Percentiles rank a stretch among this genome's conserved stretches.
Evolutionary conservation across 139 green algal genomes (phyloP).

Genomic region (Ettlia oleoabundans): DNA sequence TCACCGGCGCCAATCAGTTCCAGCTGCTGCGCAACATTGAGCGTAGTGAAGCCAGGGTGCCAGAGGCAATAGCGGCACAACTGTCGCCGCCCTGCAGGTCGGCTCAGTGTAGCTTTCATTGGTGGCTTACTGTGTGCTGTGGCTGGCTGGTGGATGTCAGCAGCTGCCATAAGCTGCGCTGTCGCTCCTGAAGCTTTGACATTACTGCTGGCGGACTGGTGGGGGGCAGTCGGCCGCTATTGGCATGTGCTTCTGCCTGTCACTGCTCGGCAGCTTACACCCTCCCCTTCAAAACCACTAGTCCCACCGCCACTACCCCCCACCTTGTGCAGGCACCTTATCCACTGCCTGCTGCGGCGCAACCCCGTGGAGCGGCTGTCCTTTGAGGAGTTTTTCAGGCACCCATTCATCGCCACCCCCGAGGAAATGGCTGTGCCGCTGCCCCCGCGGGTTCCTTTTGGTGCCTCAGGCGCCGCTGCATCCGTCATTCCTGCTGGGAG

Average conservation of each 20-base stretch:
- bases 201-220: too few relatives aligned
- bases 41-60: slow-evolving; percentile 71
- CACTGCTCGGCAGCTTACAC: too few relatives aligned
- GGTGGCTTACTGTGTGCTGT: too few relatives aligned
- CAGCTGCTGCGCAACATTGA: slow-evolving; percentile 95
- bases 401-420: slow-evolving; percentile 69
- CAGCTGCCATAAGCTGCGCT: too few relatives aligned
- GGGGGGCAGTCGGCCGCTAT: too few relatives aligned
- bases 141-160: too few relatives aligned
- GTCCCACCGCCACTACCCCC: too few relatives aligned
- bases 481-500: neutral
- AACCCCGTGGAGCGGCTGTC: slow-evolving; percentile 90
- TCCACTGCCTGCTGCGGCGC: slow-evolving; percentile 81
- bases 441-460: neutral
- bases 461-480: neutral
- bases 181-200: too few relatives aligned
- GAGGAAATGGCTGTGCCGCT: slow-evolving; percentile 23
- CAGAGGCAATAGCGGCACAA: slow-evolving; percentile 57
- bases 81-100: slow-evolving; percentile 67
- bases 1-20: slow-evolving; percentile 90
- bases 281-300: too few relatives aligned
- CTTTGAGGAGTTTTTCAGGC: slow-evolving; percentile 94
- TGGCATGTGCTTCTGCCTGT: too few relatives aligned
- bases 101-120: too few relatives aligned
- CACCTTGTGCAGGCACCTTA: slow-evolving; percentile 69